Evolutionary conservation across 768 basidiomycete genomes (phyloP).

Genomic region (Gloeostereum incarnatum): DNA sequence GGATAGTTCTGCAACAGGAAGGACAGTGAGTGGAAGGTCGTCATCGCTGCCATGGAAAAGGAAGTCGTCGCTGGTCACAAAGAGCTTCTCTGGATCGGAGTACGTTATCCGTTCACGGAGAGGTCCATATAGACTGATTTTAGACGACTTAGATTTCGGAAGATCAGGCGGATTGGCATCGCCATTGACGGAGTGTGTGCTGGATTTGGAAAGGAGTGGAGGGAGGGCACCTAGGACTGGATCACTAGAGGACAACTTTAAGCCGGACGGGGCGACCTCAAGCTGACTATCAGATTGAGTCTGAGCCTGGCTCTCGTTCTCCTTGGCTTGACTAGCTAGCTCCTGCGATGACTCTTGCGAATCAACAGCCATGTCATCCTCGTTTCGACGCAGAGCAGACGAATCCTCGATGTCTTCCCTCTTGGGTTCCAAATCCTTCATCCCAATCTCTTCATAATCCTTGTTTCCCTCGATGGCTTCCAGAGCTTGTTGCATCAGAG

Average conservation of each 20-base stretch:
- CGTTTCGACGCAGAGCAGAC: constrained; percentile 22
- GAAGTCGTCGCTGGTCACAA: constrained; percentile 36
- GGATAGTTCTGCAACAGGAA: constrained; percentile 38
- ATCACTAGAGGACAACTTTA: constrained; percentile 50
- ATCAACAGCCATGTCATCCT: constrained; percentile 18
- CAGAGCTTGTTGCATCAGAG: constrained; percentile 50
- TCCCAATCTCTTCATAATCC: constrained; percentile 17
- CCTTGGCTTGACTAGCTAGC: constrained; percentile 11
- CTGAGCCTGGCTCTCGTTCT: constrained; percentile 4
- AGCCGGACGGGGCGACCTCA: constrained; percentile 18
- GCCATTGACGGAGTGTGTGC: constrained; percentile 27
- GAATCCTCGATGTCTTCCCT: constrained; percentile 50
- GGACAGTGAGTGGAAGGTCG: constrained; percentile 16
- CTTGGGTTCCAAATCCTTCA: constrained; percentile 22
- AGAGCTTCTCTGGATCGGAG: constrained; percentile 44
- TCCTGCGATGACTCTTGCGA: constrained; percentile 11
- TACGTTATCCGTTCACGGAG: constrained; percentile 58
- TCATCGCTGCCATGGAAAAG: constrained; percentile 12
- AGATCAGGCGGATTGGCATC: constrained; percentile 19
- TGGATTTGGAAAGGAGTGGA: constrained; percentile 30
- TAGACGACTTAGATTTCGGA: constrained; percentile 31
- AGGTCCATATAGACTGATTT: constrained; percentile 39
- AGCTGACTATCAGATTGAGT: constrained; percentile 3
- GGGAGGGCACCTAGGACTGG: constrained; percentile 33
- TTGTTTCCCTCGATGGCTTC: constrained; percentile 29